Evolutionary conservation across 345 rosid species (phyloP).

Genomic region (Eucalyptus cladocalyx): DNA sequence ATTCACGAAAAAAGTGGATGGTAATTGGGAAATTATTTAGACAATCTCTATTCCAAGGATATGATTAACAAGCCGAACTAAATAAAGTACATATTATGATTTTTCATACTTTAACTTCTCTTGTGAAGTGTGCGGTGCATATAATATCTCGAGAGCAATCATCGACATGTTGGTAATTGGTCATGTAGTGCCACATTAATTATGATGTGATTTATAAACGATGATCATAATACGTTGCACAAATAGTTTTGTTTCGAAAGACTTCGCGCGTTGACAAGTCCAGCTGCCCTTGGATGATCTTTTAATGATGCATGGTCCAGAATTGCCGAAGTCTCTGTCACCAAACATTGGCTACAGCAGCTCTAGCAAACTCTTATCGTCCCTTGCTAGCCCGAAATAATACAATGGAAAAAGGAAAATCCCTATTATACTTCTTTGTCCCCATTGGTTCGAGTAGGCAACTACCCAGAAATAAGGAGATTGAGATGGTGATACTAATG

Average conservation of each 20-base stretch:
- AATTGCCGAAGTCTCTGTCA: background rate
- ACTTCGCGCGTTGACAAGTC: background rate
- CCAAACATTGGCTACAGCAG: background rate
- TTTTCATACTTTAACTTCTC: background rate
- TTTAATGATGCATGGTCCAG: background rate
- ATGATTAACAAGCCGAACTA: background rate
- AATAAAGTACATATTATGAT: background rate
- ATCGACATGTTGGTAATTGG: background rate
- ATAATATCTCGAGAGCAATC: background rate
- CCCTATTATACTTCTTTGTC: background rate
- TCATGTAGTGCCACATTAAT: background rate
- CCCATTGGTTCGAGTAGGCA: background rate
- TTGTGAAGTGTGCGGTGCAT: background rate
- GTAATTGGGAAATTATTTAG: background rate
- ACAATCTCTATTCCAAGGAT: background rate
- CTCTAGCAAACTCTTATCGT: background rate
- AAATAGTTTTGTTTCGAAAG: background rate
- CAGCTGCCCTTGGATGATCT: background rate
- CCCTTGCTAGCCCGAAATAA: background rate
- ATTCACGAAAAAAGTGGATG: background rate
- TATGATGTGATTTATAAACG: background rate
- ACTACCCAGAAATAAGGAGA: background rate
- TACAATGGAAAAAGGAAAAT: background rate
- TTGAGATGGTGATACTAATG: background rate
- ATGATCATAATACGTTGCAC: background rate